Evolutionary conservation across 1,284 basidiomycete genomes (phyloP), one percentile per base, ranked within the genome.

Genomic region (Sphaerobolus stellatus): DNA sequence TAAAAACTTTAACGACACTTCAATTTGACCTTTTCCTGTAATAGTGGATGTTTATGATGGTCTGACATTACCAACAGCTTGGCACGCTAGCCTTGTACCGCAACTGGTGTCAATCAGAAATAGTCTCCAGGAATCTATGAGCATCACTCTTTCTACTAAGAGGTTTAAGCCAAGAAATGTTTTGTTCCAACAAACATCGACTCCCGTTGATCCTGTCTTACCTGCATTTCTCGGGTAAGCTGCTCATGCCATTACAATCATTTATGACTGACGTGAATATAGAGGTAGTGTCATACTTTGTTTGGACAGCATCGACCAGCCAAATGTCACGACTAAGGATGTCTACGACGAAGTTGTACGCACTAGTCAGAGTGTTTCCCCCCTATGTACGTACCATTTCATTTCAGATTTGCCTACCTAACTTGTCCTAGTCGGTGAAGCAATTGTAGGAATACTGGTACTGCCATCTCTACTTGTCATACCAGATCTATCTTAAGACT

Each of bases 291-390:
- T 41, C 8, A 51, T 51, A 5, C 28, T 22, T 22, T 51, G 49
- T 51, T 33, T 40, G 22, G 49, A 51, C 41, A 51, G 49, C 27
- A 41, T 51, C 28, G 49, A 51, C 25, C 49, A 51, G 49, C 20
- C n/a, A 20, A 27, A 51, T 25, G 29, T 51, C 11, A 51, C 49
- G 24, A 51, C 49, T 9, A 16, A 51, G 36, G 8, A 25, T 4
- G 14, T 51, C 18, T 51, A 41, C 20, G 29, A 51, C 25, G 36
- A 28, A 20, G 8, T 51, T 13, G 49, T 51, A 8, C 22, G 38
- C 9, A 36, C 41, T 5, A 51, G 34, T 9, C 49, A 51, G 9
- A 18, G 20, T 18, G 22, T 51, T 25, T 34, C 49, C n/a, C 49
- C 49, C 3, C 6, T 34, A 11, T 40, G 49, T 51, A 9, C 18